Percentiles rank a stretch among this genome's conserved stretches.
Conservation (phyloP, 257 asterid species). For the Solanum commersonii region DNA sequence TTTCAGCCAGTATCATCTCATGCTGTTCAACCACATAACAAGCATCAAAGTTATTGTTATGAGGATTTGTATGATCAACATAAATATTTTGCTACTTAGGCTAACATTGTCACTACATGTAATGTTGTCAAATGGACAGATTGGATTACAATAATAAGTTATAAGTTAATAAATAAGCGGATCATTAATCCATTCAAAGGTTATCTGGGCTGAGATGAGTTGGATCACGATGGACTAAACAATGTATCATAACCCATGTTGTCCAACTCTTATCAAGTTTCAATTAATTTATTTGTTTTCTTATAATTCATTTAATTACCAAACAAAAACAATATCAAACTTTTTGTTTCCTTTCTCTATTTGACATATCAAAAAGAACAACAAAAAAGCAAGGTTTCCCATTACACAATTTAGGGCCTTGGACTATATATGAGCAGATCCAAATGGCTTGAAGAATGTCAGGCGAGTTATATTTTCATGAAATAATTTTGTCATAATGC, state of each 20-base stretch:
- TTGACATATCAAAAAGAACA: not conserved
- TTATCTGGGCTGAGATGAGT: not conserved
- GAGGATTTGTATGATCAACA: not conserved
- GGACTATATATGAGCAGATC: not conserved
- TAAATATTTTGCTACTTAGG: not conserved
- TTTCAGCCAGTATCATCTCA: constrained; percentile 79
- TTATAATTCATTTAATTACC: not conserved
- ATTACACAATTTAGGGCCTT: not conserved
- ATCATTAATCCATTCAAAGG: not conserved
- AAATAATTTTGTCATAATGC: not conserved
- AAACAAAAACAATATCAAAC: not conserved
- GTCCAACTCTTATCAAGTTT: not conserved
- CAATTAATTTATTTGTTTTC: not conserved
- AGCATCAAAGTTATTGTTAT: not conserved
- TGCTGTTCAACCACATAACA: constrained; percentile 40
- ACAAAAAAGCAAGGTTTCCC: not conserved
- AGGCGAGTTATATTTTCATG: not conserved
- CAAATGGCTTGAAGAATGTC: not conserved
- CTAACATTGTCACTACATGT: not conserved
- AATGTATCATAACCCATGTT: not conserved
- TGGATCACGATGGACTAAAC: not conserved
- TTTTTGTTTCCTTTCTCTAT: not conserved
- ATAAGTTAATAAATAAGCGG: not conserved
- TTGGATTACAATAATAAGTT: not conserved
- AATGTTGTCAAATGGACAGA: not conserved